Evolutionary conservation across 495 filamentous ascomycete genomes (phyloP), one percentile per base, ranked within the genome.

Genomic region (Trichoderma virens): DNA sequence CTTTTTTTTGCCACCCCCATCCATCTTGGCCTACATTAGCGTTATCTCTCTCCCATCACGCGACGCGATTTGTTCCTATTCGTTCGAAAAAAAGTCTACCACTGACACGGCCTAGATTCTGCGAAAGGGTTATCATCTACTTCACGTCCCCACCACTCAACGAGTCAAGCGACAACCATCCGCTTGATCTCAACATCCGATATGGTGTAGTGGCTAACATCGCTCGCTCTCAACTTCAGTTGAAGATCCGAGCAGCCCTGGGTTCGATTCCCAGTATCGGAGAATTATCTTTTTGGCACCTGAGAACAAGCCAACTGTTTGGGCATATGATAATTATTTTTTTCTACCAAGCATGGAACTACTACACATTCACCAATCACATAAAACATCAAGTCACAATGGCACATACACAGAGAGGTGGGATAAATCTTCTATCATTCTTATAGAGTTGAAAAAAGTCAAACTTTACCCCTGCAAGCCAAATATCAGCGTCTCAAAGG

Each of bases 201-300:
- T 34, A 34, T 61, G 59, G 30, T 39, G 59, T 61, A 34, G 35
- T 61, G 59, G 35, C 59, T 35, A 35, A 61, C 31, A 35, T 61
- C 59, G 30, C 59, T 61, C 59, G 59, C 59, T 61, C 59, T 61
- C 31, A 61, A 47, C 43, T 47, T 47, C n/a, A 20, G n/a, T 47
- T 47, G 43, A 47, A 47, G 43, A 18, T 20, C 43, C 43, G 43
- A 47, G 43, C 43, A 47, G 43, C 43, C 43, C 43, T 47, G 43
- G 43, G 43, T 47, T 47, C 43, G 43, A 47, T 47, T 47, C 43
- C 43, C 43, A 47, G 43, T 47, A 47, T 47, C 43, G 43, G 43
- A 47, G 43, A 47, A 18, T 47, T 6, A 2, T 23, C n/a, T 45
- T 47, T 47, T 23, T 47, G 43, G 11, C 38, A 16, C 13, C 11